Percentiles rank a stretch among this genome's conserved stretches.
Conservation (phyloP, 192 early-diverging fungal species). For the Spizellomyces sp. region DNA sequence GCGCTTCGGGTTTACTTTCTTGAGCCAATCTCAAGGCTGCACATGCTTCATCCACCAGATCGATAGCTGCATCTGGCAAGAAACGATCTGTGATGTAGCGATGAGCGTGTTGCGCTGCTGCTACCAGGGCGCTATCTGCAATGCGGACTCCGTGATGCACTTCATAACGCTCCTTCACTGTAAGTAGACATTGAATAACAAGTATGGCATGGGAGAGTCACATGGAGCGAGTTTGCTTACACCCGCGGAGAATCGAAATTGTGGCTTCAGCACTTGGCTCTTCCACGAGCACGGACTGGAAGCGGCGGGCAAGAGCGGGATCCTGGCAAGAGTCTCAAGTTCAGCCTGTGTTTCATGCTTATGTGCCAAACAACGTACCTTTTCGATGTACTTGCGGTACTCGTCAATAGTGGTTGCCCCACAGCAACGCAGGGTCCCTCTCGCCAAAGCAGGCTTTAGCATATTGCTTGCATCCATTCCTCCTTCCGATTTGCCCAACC, state of each 20-base stretch:
- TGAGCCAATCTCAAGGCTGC: constrained; percentile 86
- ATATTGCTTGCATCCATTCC: constrained; percentile 91
- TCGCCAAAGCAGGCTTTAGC: constrained; percentile 88
- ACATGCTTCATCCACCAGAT: constrained; percentile 84
- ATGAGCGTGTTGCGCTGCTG: constrained; percentile 61
- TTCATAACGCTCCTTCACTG: constrained; percentile 67
- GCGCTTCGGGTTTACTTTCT: constrained; percentile 86
- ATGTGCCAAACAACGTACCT: constrained; percentile 12
- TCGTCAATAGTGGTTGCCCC: constrained; percentile 90
- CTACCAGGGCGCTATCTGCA: constrained; percentile 60
- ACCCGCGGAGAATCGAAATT: constrained; percentile 65
- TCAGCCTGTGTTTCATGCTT: not conserved
- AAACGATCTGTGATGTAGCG: constrained; percentile 69
- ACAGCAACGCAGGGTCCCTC: constrained; percentile 84
- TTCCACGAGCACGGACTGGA: constrained; percentile 61
- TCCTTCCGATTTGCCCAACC: constrained; percentile 80
- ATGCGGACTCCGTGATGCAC: constrained; percentile 68
- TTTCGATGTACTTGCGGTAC: constrained; percentile 82
- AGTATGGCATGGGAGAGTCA: not conserved
- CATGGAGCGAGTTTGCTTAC: not conserved
- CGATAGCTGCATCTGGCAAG: constrained; percentile 71
- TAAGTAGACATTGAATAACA: not conserved
- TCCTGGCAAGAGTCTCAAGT: constrained; percentile 28
- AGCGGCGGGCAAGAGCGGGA: constrained; percentile 65
- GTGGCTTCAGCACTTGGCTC: constrained; percentile 67